These are phyloP conservation scores for Colletotrichum siamense DNA, from an alignment of 2,329 filamentous ascomycete genomes.

Conservation along the genomic window DNA sequence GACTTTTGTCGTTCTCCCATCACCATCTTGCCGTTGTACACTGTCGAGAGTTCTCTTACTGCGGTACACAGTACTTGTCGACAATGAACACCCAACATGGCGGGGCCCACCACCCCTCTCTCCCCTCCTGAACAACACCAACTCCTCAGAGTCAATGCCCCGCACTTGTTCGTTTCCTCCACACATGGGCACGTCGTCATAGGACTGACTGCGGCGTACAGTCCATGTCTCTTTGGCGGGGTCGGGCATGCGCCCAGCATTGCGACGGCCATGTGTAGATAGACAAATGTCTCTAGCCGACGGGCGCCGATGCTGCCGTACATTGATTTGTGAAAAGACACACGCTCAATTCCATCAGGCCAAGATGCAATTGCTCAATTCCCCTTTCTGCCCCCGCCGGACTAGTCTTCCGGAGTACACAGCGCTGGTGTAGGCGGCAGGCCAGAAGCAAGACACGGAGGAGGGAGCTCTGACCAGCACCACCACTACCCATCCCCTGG, in stretches of 20 bases:
- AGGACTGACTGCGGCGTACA: not conserved
- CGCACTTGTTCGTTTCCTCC: constrained; percentile 19
- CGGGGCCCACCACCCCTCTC: constrained; percentile 5
- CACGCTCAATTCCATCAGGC: not conserved
- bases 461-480: constrained; percentile 14
- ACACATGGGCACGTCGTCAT: constrained; percentile 21
- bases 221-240: constrained; percentile 19
- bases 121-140: constrained; percentile 7
- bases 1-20: not conserved
- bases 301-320: not conserved
- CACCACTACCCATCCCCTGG: not conserved
- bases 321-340: not conserved
- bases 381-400: not conserved
- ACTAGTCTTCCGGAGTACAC: not conserved
- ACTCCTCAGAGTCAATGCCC: constrained; percentile 6
- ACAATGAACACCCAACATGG: constrained; percentile 2
- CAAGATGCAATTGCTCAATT: not conserved
- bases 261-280: not conserved
- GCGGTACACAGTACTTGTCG: constrained; percentile 13
- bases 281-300: not conserved
- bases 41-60: not conserved
- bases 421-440: not conserved
- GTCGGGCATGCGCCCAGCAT: constrained; percentile 1
- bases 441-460: not conserved
- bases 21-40: not conserved